Base-by-base conservation (phyloP, 2,329 filamentous ascomycete genomes). In the Fusarium subtropicale region DNA sequence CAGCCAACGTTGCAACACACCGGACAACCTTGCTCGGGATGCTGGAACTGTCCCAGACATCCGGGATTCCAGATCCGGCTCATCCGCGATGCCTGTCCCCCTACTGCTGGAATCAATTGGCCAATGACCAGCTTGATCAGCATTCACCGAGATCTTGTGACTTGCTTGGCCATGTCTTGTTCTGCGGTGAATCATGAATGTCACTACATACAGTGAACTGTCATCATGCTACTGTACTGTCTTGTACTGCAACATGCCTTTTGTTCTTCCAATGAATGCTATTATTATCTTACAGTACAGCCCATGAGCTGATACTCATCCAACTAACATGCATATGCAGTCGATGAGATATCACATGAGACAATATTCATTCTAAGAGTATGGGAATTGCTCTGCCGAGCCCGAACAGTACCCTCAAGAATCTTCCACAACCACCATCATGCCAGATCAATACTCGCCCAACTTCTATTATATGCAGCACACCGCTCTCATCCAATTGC, bases 21-120 rank as follows among this genome's bases (percentile, higher is more conserved):
- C 26, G 53, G 55, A 57, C 46, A 57, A 41, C 36, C 48, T 52
- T 52, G 48, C 50, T 63, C 60, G 54, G 62, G 69, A 59, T 64
- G 60, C 60, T 65, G 53, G 53, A 60, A 48, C 47, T 50, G 63
- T 74, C 71, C 72, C 72, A 74, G 69, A 60, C 68, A 52, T 64
- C 69, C 72, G 72, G 72, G 64, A 64, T 74, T 64, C 72, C 72
- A 72, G 62, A 74, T 74, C 72, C 72, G 72, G 70, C 36, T 45
- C 62, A 68, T 72, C 72, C 72, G 72, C 58, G 48, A 53, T 56
- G 52, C 51, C 53, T 46, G 41, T 31, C 46, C 42, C 42, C 46
- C 31, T 51, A 24, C 24, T 22, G 22, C 52, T 16, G 48, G 36
- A 42, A 26, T 22, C 51, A 71, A 73, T 73, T 73, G 71, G 58